Percentiles rank a stretch among this genome's conserved stretches.
Conservation (phyloP, 2,329 filamentous ascomycete genomes). For the Fusarium praegraminearum region DNA sequence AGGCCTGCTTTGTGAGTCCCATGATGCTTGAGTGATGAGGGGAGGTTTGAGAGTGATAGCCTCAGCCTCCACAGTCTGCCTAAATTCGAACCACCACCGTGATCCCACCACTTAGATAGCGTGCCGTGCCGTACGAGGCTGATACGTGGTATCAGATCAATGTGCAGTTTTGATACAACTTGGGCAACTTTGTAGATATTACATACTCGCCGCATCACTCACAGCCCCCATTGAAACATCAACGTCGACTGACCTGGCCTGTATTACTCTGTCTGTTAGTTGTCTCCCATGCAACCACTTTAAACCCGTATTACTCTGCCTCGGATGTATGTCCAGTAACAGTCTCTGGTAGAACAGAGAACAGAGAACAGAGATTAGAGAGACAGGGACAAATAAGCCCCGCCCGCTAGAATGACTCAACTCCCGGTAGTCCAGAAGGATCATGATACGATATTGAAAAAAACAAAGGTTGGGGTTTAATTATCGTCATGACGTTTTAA, state of each 20-base stretch:
- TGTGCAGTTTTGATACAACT: background rate
- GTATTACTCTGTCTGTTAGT: constrained; percentile 2
- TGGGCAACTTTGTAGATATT: background rate
- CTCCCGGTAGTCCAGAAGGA: constrained; percentile 3
- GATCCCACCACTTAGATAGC: constrained; percentile 20
- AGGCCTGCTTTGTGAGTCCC: constrained; percentile 12
- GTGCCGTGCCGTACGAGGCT: constrained; percentile 37
- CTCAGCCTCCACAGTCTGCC: constrained; percentile 42
- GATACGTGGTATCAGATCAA: constrained; percentile 15
- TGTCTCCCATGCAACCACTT: constrained; percentile 37
- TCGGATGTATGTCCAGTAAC: background rate
- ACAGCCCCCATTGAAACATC: constrained; percentile 13
- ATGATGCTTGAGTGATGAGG: constrained; percentile 25
- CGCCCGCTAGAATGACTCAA: constrained; percentile 25
- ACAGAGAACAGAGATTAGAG: background rate
- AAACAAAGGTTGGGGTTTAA: constrained; percentile 8
- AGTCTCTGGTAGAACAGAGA: background rate
- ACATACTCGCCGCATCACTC: background rate
- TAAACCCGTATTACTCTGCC: constrained; percentile 7
- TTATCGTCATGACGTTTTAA: constrained; percentile 18
- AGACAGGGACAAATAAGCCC: constrained; percentile 13
- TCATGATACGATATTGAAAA: constrained; percentile 9
- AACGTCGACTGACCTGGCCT: constrained; percentile 30
- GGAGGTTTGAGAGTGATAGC: constrained; percentile 24
- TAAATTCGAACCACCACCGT: constrained; percentile 35